Base-by-base conservation (phyloP, 1,284 basidiomycete genomes). In the Violaceomyces palustris region DNA sequence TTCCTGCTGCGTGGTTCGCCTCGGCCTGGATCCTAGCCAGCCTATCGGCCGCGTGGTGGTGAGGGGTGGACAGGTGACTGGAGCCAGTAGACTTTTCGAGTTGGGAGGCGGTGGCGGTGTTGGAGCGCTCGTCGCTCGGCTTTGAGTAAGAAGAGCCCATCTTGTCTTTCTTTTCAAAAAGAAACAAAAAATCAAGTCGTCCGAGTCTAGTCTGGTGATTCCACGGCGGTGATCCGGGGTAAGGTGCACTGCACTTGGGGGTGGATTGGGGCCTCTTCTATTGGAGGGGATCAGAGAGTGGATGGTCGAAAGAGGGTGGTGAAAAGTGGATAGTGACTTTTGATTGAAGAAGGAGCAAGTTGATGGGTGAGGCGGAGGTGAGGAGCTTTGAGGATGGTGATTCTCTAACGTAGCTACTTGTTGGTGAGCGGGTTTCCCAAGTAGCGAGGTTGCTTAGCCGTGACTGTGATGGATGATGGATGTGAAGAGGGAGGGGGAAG, bases 1-100 rank as follows among this genome's bases (percentile, higher is more conserved):
- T 17, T n/a, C 18, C 15, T 22, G 19, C 40, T 19, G 50, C 46
- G 10, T 27, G 34, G n/a, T 45, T 35, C 6, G 47, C 43, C 39
- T 62, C 60, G 35, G 60, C 60, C 19, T 62, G 56, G 28, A 62
- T 62, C 30, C 56, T 50, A 3, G 60, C 60, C 17, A 59, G 48
- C 6, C 60, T 47, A 35, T 62, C 60, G 3, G 52, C 52, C 25
- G 60, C 50, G 26, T 59, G 56, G 35, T 59, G 60, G 45, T 52
- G 44, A 33, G 48, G 15, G 32, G 18, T 50, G 39, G 43, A 45
- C 18, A 15, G 5, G 6, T 38, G 24, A 7, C 48, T 45, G 22
- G 32, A 28, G 1, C 39, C 35, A 18, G 38, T 35, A 4, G 44
- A 42, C 9, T 41, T 25, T 39, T 46, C 41, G 35, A 44, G 11